Percentiles rank a stretch among this genome's conserved stretches.
Conservation (phyloP, 345 rosid genomes). For the Nephelium lappaceum region DNA sequence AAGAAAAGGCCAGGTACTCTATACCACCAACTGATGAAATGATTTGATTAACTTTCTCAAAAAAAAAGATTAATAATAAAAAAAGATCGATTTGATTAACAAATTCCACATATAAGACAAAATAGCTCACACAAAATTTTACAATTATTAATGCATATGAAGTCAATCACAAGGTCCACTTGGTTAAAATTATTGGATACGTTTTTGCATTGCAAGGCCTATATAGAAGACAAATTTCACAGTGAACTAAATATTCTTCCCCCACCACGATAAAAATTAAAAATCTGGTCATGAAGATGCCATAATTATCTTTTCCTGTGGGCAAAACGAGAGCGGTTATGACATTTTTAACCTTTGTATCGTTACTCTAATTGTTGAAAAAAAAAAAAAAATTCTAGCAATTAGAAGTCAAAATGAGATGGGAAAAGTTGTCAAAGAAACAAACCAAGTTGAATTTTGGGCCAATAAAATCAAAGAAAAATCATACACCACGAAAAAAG, state of each 20-base stretch:
- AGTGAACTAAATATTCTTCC: neutral
- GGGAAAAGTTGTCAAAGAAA: no score
- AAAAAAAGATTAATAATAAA: no score
- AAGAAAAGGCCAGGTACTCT: neutral
- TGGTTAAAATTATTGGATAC: neutral
- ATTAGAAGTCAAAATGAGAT: neutral
- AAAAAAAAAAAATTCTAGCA: neutral
- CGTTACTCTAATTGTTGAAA: no score
- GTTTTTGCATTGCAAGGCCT: neutral
- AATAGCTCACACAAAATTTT: neutral
- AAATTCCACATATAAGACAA: conserved; percentile 26
- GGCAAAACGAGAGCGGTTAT: no score
- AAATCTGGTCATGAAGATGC: neutral
- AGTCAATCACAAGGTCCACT: conserved; percentile 11
- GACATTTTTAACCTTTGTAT: no score
- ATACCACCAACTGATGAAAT: neutral
- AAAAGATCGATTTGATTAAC: neutral
- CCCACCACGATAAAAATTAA: neutral
- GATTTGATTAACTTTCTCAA: no score
- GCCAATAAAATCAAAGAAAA: neutral
- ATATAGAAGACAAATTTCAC: neutral
- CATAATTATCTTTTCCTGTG: neutral
- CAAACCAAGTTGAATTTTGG: no score
- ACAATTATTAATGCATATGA: neutral
- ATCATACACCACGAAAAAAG: neutral